phyloP scores from a whole-genome alignment of 2,329 filamentous ascomycete genomes.

The Blastomyces silverae region DNA sequence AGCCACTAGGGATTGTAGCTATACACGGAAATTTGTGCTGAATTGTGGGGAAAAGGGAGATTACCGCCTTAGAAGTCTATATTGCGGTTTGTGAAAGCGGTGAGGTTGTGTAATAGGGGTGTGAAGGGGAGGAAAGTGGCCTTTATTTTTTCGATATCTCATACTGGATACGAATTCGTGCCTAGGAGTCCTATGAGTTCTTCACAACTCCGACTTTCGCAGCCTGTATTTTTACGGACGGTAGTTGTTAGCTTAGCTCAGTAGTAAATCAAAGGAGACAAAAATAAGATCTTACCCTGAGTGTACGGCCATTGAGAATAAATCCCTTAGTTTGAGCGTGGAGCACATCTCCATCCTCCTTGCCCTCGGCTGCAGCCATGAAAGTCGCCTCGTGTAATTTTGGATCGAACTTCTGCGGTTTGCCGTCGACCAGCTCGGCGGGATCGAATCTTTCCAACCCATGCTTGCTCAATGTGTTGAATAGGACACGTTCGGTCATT shows the following conservation, averaged over 20 bases:
- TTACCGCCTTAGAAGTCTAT: not conserved
- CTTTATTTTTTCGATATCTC: not conserved
- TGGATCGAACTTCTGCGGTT: constrained; percentile 84
- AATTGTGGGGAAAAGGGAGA: not conserved
- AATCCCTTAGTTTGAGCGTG: constrained; percentile 94
- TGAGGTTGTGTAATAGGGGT: not conserved
- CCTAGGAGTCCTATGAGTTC: constrained; percentile 56
- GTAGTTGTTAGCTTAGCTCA: constrained; percentile 19
- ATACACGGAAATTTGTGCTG: not conserved
- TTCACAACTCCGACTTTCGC: constrained; percentile 96
- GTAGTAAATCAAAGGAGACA: not conserved
- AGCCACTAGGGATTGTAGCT: not conserved
- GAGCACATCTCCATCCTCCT: constrained; percentile 87
- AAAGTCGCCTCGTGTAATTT: constrained; percentile 96
- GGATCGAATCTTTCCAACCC: constrained; percentile 87
- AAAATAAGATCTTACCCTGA: constrained; percentile 51
- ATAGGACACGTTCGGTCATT: constrained; percentile 88
- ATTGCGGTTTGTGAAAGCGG: not conserved
- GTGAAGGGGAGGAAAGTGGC: not conserved
- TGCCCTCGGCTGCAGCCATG: constrained; percentile 77
- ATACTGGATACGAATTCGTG: not conserved
- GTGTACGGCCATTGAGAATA: constrained; percentile 78
- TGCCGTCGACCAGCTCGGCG: constrained; percentile 39
- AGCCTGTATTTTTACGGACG: constrained; percentile 43
- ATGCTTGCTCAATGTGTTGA: constrained; percentile 86